Evolutionary conservation across 441 rosid genomes (phyloP).

Genomic region (Gossypium davidsonii): DNA sequence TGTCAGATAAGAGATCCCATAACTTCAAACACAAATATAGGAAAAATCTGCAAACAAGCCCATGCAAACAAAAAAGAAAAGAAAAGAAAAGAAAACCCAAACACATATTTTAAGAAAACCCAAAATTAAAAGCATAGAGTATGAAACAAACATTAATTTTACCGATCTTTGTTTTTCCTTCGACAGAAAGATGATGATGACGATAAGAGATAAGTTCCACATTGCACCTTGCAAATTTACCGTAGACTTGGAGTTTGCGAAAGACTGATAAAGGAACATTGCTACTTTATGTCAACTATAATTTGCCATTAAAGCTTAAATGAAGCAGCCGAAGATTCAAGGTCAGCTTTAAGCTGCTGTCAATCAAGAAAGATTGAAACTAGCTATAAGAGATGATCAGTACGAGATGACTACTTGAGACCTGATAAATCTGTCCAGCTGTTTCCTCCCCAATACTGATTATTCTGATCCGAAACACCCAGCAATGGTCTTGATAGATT

Average conservation of each 20-base stretch:
- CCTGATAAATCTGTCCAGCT: constrained; percentile 45
- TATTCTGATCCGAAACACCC: constrained; percentile 25
- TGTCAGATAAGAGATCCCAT: constrained; percentile 19
- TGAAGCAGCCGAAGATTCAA: constrained; percentile 12
- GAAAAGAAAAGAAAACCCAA: background rate
- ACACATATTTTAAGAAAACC: constrained; percentile 4
- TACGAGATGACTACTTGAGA: constrained; percentile 42
- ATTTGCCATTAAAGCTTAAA: background rate
- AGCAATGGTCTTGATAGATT: constrained; percentile 32
- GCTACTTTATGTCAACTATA: constrained; percentile 1
- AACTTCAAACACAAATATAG: constrained; percentile 9
- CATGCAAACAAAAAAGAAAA: constrained; percentile 16
- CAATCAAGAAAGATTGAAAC: background rate
- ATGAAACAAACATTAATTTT: constrained; percentile 4
- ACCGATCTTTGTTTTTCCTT: background rate
- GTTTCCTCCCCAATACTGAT: constrained; percentile 30
- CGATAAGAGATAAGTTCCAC: background rate
- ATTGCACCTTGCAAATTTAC: background rate
- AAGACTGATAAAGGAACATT: background rate
- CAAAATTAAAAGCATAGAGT: background rate
- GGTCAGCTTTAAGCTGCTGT: background rate
- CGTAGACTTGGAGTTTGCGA: background rate
- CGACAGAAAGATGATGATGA: background rate
- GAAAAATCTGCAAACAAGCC: constrained; percentile 22
- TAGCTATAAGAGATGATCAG: constrained; percentile 29